Conservation (phyloP, 106 monocot genomes). For the Allium sativum region DNA sequence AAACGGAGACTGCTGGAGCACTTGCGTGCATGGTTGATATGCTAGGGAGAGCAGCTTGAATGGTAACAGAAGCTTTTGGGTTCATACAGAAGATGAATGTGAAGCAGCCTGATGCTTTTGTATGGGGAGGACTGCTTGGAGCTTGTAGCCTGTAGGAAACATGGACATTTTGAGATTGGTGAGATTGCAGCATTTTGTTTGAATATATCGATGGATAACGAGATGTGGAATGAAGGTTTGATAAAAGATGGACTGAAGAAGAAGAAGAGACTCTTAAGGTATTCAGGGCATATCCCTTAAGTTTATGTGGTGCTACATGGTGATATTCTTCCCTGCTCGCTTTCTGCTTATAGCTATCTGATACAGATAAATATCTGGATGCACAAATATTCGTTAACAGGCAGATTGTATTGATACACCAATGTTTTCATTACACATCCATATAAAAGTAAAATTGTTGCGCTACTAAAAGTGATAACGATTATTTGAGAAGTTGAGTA, state of each 20-base stretch:
- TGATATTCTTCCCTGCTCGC: no score
- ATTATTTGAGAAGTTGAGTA: no score
- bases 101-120: conserved; percentile 48
- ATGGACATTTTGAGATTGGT: conserved; percentile 26
- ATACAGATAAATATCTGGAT: no score
- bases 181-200: conserved; percentile 28
- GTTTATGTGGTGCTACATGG: no score
- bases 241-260: conserved; percentile 17
- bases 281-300: conserved; percentile 25
- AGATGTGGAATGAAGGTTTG: conserved; percentile 23
- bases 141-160: conserved; percentile 31
- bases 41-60: conserved; percentile 44
- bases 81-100: conserved; percentile 38
- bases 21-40: conserved; percentile 64
- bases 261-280: conserved; percentile 21
- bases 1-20: conserved; percentile 49
- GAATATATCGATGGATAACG: conserved; percentile 14
- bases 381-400: no score
- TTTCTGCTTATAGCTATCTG: no score
- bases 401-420: no score
- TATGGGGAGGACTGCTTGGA: conserved; percentile 54
- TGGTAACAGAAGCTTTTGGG: conserved; percentile 22
- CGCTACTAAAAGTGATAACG: no score
- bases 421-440: no score
- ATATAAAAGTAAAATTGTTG: no score